Evolutionary conservation across 176 grass and related monocot species (phyloP), one percentile per base, ranked within the genome.

Genomic region (Oryza glaberrima): DNA sequence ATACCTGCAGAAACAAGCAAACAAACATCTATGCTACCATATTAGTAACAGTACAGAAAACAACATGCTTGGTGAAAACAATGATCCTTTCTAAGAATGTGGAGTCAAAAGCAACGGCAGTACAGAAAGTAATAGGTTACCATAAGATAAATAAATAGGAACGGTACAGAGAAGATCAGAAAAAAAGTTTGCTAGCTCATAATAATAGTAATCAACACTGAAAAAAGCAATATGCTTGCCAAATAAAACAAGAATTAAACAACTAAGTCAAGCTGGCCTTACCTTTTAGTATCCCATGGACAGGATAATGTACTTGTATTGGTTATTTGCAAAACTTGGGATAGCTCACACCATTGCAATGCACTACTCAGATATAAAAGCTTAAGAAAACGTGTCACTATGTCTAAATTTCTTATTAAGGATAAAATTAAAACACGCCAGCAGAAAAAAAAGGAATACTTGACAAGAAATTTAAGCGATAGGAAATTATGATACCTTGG

Each of bases 301-400:
- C 76, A 76, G 28, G 69, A 70, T 68, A 90, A 79, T 20, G 77
- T 44, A 87, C 75, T 87, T 90, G 89, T 65, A 87, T 83, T 76
- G 80, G 69, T 83, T 90, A 90, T 83, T 75, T 90, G 88, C 14
- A 74, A 87, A 75, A 90, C 84, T 90, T 64, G 89, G 74, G 65
- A 87, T 75, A 65, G 84, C 89, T 90, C 89, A 87, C 84, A 83
- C 81, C 89, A 84, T 90, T 80, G 84, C 75, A 87, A 87, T 87
- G 80, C 82, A 76, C 80, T 89, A 89, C 70, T 85, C 82, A 85
- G 63, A 84, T 81, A 80, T 87, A 87, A 80, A 83, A 90, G 84
- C 84, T 90, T 82, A 87, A 79, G 49, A 5, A 90, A 70, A 90
- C 75, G 70, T 80, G 80, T 90, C 63, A 90, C 89, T 83, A 74